Base-by-base conservation (phyloP, 2,329 filamentous ascomycete species). In the Scedosporium dehoogii region DNA sequence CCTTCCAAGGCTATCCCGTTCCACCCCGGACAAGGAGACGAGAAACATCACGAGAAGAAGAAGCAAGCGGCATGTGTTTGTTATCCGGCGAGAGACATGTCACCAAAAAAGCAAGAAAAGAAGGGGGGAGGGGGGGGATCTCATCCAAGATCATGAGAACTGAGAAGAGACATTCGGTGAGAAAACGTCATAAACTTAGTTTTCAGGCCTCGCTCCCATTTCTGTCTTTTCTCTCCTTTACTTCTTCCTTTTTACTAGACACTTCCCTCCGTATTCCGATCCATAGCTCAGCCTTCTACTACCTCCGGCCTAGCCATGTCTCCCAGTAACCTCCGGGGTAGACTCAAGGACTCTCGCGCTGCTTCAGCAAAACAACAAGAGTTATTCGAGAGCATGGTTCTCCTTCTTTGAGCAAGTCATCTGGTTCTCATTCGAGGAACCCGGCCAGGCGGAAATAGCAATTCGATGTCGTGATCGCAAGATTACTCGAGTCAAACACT, bases 11-110 rank as follows among this genome's bases (percentile, higher is more conserved):
- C 33, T 12, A 12, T 27, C 51, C 21, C 23, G 12, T 55, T 27
- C 23, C 51, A 16, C 51, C 18, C 51, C 18, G 51, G 51, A 55
- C 12, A 23, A 27, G 51, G 23, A 23, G 23, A 25, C 7, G 18
- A 55, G 51, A 55, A 5, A 23, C 18, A 12, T 12, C 33, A 46
- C 42, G 51, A 18, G n/a, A 7, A 29, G 42, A 61, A 33, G 58
- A 55, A 60, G 51, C 29, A 63, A 58, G 48, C 53, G 48, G 59
- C 58, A 57, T 56, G 56, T 29, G 21, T 41, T 53, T 29, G 21
- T 29, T 53, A 58, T 14, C 38, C 61, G 29, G 58, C 61, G 44
- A 58, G 51, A 25, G 29, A 42, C 55, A 44, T n/a, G 29, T 46
- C 23, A 62, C 23, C 18, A 18, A 18, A 18, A 42, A 53, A 58